phyloP scores from a whole-genome alignment of 2,329 filamentous ascomycete species.

The Chrysosporium queenslandicum region DNA sequence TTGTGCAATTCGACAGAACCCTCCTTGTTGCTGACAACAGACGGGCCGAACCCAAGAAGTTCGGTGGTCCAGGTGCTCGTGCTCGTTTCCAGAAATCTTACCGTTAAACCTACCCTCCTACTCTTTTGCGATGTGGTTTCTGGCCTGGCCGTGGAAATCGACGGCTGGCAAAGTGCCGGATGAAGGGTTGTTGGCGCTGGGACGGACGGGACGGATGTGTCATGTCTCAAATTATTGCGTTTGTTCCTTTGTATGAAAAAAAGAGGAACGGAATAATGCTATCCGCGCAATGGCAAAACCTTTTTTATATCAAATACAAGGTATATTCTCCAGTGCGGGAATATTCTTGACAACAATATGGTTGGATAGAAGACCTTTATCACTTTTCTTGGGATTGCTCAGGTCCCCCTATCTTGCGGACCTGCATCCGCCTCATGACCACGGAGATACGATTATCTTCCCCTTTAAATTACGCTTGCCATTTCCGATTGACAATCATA shows the following conservation, averaged over 20 bases:
- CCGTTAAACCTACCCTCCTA: constrained; percentile 62
- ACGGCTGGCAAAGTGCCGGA: background rate
- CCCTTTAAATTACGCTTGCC: too few relatives aligned
- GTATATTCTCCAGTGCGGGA: too few relatives aligned
- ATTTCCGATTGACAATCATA: too few relatives aligned
- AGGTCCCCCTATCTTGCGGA: background rate
- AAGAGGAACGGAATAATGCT: constrained; percentile 13
- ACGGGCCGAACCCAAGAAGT: constrained; percentile 98
- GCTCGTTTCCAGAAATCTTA: constrained; percentile 98
- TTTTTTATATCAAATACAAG: background rate
- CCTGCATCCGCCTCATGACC: background rate
- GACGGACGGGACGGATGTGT: constrained; percentile 10
- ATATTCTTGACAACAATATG: background rate
- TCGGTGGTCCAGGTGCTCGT: constrained; percentile 72
- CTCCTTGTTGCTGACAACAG: constrained; percentile 98
- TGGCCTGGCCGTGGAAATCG: background rate
- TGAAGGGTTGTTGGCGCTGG: constrained; percentile 11
- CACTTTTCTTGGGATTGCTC: background rate
- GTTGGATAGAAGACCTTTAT: background rate
- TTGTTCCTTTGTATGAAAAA: constrained; percentile 13
- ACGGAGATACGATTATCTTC: too few relatives aligned
- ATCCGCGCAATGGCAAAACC: constrained; percentile 10
- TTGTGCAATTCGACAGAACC: constrained; percentile 92
- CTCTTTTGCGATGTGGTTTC: constrained; percentile 9
- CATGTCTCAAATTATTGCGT: constrained; percentile 11